Conservation (phyloP, 1,284 basidiomycete species). For the Puccinia hordei region DNA sequence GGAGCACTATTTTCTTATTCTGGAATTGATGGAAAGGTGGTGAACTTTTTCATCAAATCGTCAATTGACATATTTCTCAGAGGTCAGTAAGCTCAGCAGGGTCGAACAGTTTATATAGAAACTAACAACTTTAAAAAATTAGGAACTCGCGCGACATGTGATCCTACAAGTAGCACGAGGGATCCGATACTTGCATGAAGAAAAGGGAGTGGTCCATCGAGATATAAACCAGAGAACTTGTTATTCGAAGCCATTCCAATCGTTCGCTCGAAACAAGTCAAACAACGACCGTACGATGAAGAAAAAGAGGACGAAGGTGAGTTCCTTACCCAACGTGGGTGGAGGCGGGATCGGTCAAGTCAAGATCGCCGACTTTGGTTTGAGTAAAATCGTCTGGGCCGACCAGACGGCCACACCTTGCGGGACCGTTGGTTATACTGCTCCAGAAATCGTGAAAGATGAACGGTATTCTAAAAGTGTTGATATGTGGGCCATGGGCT, state of each 20-base stretch:
- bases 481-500: constrained; percentile 99
- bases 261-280: constrained; percentile 76
- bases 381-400: constrained; percentile 98
- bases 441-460: constrained; percentile 99
- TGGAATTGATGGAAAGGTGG: constrained; percentile 96
- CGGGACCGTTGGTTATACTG: constrained; percentile 98
- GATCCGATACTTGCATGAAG: constrained; percentile 94
- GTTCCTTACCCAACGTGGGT: constrained; percentile 83
- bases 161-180: constrained; percentile 95
- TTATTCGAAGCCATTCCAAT: constrained; percentile 93
- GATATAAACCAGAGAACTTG: constrained; percentile 98
- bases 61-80: constrained; percentile 99
- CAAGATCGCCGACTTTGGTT: constrained; percentile 98
- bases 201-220: constrained; percentile 82
- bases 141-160: constrained; percentile 85
- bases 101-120: neutral
- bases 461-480: constrained; percentile 97
- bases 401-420: constrained; percentile 99
- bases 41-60: constrained; percentile 98
- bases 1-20: constrained; percentile 90
- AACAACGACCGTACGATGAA: constrained; percentile 88
- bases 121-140: neutral
- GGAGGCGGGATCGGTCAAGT: constrained; percentile 96
- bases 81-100: constrained; percentile 59
- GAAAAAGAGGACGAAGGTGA: constrained; percentile 99